Percentiles rank a stretch among this genome's conserved stretches.
Conservation (phyloP, 2,329 filamentous ascomycete genomes). For the Penicillium sp. region DNA sequence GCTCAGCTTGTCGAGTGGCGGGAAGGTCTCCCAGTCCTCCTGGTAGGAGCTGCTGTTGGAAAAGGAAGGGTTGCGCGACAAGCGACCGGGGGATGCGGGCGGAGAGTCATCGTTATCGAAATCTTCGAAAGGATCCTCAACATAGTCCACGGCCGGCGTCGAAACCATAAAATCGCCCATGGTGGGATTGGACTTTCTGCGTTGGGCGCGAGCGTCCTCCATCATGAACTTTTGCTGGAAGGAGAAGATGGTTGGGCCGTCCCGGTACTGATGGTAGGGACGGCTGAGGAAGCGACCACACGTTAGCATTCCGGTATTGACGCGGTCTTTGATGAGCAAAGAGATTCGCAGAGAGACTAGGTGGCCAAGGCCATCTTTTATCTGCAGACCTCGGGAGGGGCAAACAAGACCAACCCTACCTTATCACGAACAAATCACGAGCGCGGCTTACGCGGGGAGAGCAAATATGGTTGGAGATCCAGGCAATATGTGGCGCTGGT, state of each 20-base stretch:
- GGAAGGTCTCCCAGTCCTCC: slow-evolving; percentile 80
- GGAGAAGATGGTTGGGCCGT: slow-evolving; percentile 36
- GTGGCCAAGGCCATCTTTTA: background rate
- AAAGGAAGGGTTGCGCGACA: slow-evolving; percentile 75
- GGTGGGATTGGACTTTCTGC: slow-evolving; percentile 22
- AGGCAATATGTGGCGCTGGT: background rate
- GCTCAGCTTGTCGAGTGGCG: slow-evolving; percentile 81
- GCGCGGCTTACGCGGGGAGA: slow-evolving; percentile 11
- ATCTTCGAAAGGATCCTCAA: slow-evolving; percentile 28
- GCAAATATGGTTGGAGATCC: slow-evolving; percentile 5
- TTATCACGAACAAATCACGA: slow-evolving; percentile 7
- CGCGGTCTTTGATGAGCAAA: background rate
- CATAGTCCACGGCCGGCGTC: slow-evolving; percentile 25
- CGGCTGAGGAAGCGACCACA: slow-evolving; percentile 37
- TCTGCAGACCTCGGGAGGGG: background rate
- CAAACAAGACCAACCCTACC: slow-evolving; percentile 1
- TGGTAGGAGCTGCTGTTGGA: slow-evolving; percentile 82
- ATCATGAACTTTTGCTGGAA: slow-evolving; percentile 38
- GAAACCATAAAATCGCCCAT: slow-evolving; percentile 25
- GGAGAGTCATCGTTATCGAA: slow-evolving; percentile 29
- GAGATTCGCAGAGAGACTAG: background rate
- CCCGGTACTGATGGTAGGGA: slow-evolving; percentile 30
- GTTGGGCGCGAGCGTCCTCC: slow-evolving; percentile 24
- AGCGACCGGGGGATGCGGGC: slow-evolving; percentile 30
- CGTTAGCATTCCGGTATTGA: slow-evolving; percentile 37